These are phyloP conservation scores for Eucalyptus tenuipes DNA, from an alignment of 345 rosid species.

Conservation along the genomic window DNA sequence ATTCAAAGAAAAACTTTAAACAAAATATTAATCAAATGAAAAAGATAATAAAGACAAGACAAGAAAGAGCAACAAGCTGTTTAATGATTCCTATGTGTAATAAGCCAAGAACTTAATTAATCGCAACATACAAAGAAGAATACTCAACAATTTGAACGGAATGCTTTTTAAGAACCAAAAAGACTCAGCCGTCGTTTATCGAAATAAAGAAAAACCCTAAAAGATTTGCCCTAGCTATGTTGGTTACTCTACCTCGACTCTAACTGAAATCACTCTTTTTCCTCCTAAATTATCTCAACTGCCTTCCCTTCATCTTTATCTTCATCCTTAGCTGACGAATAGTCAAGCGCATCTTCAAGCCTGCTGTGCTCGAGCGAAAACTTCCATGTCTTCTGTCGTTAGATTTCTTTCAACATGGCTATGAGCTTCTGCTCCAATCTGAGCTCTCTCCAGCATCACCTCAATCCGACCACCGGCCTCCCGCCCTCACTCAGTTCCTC, in stretches of 20 bases:
- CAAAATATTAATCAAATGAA: not conserved
- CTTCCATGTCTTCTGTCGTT: not conserved
- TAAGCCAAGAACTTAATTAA: not conserved
- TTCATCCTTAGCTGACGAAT: not conserved
- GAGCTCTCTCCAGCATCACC: not conserved
- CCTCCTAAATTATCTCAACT: not conserved
- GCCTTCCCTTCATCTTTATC: not conserved
- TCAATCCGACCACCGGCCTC: not conserved
- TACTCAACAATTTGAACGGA: not conserved
- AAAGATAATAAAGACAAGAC: not conserved
- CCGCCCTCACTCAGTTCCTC: rapidly evolving
- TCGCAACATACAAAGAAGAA: not conserved
- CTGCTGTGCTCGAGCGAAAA: not conserved
- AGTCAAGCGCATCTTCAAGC: not conserved
- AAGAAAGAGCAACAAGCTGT: not conserved
- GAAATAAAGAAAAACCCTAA: not conserved
- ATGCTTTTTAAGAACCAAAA: not conserved
- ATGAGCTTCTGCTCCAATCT: constrained; percentile 3
- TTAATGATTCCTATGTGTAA: not conserved
- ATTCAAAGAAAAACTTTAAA: not conserved
- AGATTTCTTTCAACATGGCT: constrained; percentile 3
- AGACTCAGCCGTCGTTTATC: not conserved
- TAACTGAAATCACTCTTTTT: not conserved
- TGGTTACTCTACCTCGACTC: not conserved
- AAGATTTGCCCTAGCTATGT: not conserved